Evolutionary conservation across 148 eudicot genomes (phyloP).

Genomic region (Diospyros kaki): DNA sequence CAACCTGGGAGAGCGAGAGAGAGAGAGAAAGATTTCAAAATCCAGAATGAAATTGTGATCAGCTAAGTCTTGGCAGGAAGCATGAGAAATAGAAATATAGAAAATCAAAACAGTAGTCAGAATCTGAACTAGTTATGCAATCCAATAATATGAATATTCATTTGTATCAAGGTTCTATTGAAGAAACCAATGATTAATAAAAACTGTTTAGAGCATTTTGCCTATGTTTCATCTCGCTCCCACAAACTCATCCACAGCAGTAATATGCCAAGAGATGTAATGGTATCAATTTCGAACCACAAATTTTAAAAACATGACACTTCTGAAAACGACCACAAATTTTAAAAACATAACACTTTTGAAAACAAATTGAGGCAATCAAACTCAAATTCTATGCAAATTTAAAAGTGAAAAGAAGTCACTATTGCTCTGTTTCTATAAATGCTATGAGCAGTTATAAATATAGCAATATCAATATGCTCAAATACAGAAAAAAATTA

Average conservation of each 20-base stretch:
- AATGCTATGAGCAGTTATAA: not conserved
- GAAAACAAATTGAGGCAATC: not conserved
- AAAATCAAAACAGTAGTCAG: not conserved
- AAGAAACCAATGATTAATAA: not conserved
- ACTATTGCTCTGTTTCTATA: not conserved
- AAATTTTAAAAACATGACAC: not conserved
- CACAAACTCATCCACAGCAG: not conserved
- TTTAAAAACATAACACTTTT: not conserved
- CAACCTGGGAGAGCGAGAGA: slow-evolving; percentile 35
- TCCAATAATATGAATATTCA: not conserved
- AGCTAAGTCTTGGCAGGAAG: not conserved
- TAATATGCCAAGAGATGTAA: not conserved
- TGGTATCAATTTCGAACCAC: not conserved
- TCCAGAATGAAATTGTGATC: not conserved
- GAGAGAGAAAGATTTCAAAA: not conserved
- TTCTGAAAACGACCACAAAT: too few species aligned
- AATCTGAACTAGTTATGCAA: not conserved
- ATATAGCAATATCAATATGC: not conserved
- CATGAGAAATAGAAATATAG: not conserved
- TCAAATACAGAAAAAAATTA: not conserved
- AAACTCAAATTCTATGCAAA: not conserved
- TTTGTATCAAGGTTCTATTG: not conserved
- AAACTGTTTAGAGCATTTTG: too few species aligned
- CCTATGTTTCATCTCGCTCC: too few species aligned
- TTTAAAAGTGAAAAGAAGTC: not conserved